These are phyloP conservation scores for Pythium guiyangense DNA, from an alignment of 352 stramenopile species.

Conservation along the genomic window DNA sequence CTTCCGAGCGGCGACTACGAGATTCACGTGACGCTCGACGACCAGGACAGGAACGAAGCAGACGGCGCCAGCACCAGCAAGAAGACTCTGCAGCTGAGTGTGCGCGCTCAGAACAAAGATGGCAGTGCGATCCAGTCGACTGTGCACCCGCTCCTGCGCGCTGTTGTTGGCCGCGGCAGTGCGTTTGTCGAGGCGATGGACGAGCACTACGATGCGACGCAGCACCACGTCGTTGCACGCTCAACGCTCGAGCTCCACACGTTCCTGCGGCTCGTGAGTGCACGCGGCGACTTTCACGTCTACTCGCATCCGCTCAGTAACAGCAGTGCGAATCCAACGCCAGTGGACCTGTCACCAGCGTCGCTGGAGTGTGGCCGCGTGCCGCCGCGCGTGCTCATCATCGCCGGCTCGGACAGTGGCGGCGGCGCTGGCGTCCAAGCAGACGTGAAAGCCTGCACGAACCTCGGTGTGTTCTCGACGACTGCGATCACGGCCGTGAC, in stretches of 20 bases:
- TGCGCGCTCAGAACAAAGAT: no score
- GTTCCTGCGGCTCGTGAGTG: constrained; percentile 19
- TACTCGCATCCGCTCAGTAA: constrained; percentile 7
- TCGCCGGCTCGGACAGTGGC: constrained; percentile 92
- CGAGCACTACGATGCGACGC: constrained; percentile 6
- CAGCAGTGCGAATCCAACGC: no score
- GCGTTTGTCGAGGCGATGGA: neutral
- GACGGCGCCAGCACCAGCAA: neutral
- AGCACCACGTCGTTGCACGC: constrained; percentile 1
- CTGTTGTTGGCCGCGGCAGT: constrained; percentile 5
- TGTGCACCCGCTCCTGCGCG: constrained; percentile 10
- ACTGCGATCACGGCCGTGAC: constrained; percentile 91
- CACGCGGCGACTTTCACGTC: constrained; percentile 4
- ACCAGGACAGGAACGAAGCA: neutral
- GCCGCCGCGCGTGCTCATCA: constrained; percentile 75
- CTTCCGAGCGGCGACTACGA: constrained; percentile 18
- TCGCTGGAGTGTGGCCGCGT: neutral
- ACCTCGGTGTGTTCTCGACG: constrained; percentile 75
- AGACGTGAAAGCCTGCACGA: constrained; percentile 90
- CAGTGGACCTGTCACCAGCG: neutral
- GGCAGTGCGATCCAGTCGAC: neutral
- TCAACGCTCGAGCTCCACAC: constrained; percentile 19
- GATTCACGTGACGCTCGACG: constrained; percentile 13
- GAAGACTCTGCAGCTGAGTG: neutral
- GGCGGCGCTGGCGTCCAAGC: constrained; percentile 91